Conservation (phyloP, 2,329 filamentous ascomycete genomes). For the Aspergillus melleus region DNA sequence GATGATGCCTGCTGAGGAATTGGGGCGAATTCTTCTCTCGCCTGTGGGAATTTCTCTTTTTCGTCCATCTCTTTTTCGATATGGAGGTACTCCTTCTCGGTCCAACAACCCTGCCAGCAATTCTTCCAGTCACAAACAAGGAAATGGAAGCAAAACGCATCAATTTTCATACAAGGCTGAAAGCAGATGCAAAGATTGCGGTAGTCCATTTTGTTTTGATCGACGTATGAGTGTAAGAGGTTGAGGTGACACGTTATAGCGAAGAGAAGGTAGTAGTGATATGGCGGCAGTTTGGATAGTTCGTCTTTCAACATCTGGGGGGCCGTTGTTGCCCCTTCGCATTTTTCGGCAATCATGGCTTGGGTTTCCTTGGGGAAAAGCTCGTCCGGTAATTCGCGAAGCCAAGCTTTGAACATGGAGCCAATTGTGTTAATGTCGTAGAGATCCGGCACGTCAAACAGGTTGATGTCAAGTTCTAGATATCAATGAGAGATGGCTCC, state of each 20-base stretch:
- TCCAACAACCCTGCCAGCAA: conserved; percentile 96
- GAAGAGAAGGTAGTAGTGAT: conserved; percentile 97
- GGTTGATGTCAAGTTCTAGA: conserved; percentile 79
- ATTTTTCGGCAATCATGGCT: conserved; percentile 76
- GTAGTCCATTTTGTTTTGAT: conserved; percentile 98
- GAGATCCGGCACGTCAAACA: conserved; percentile 82
- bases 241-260: conserved; percentile 96
- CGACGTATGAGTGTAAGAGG: conserved; percentile 82
- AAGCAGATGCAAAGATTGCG: conserved; percentile 95
- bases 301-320: conserved; percentile 87
- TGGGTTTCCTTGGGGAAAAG: conserved; percentile 85
- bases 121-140: conserved; percentile 93
- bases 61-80: conserved; percentile 46
- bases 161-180: conserved; percentile 94
- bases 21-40: conserved; percentile 23
- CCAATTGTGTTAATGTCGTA: conserved; percentile 97
- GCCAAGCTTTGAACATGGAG: conserved; percentile 94
- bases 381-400: conserved; percentile 91
- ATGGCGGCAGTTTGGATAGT: conserved; percentile 88
- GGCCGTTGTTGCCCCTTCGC: conserved; percentile 73
- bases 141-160: conserved; percentile 92
- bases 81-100: conserved; percentile 76
- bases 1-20: conserved; percentile 20
- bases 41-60: conserved; percentile 29
- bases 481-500: neutral